These are phyloP conservation scores for Wickerhamomyces sydowiorum DNA, from an alignment of 805 yeast species.

Conservation along the genomic window DNA sequence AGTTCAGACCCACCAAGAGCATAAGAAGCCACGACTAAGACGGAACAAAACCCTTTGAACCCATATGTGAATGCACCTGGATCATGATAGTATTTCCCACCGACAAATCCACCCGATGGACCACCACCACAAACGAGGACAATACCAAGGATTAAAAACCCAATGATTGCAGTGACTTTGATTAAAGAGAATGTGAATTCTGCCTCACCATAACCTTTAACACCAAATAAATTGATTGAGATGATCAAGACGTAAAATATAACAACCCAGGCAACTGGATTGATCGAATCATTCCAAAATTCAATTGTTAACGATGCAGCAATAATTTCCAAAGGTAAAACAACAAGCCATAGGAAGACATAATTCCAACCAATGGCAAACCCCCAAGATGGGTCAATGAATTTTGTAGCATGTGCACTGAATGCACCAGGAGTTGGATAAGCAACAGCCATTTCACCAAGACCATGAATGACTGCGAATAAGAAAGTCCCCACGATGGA, in stretches of 20 bases:
- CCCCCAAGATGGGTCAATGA: constrained; percentile 56
- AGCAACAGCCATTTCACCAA: constrained; percentile 55
- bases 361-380: constrained; percentile 59
- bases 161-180: constrained; percentile 43
- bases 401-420: constrained; percentile 53
- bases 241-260: constrained; percentile 44
- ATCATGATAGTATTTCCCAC: constrained; percentile 39
- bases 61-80: constrained; percentile 64
- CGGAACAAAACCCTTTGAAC: constrained; percentile 48
- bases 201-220: constrained; percentile 49
- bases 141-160: constrained; percentile 50
- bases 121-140: constrained; percentile 44
- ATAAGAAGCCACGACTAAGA: constrained; percentile 50
- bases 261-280: constrained; percentile 46
- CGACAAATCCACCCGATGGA: constrained; percentile 37
- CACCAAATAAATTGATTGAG: constrained; percentile 47
- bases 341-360: constrained; percentile 46
- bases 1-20: constrained; percentile 50
- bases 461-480: constrained; percentile 53
- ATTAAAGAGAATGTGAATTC: constrained; percentile 44
- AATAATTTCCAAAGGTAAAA: constrained; percentile 45
- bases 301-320: constrained; percentile 50
- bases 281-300: constrained; percentile 40
- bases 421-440: constrained; percentile 64
- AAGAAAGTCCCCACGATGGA: constrained; percentile 48